These are phyloP conservation scores for Coprinopsis sp. DNA, from an alignment of 768 basidiomycete species.

Conservation along the genomic window DNA sequence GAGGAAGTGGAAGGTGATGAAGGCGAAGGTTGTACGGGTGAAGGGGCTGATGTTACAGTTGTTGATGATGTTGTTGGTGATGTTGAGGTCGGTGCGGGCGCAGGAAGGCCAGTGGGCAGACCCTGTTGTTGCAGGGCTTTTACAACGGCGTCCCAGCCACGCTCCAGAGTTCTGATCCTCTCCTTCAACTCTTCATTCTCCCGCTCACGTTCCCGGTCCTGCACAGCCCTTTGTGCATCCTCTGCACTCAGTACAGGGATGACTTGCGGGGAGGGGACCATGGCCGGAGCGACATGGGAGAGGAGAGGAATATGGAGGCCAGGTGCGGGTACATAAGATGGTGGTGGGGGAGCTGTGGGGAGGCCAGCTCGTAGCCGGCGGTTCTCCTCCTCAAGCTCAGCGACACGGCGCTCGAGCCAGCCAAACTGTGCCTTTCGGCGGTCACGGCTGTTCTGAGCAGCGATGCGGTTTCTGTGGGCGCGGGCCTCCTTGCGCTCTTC, in stretches of 20 bases:
- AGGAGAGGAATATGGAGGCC: conserved; percentile 21
- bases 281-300: conserved; percentile 10
- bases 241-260: conserved; percentile 24
- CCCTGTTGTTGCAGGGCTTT: conserved; percentile 70
- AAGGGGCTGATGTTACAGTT: conserved; percentile 17
- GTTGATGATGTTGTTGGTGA: conserved; percentile 16
- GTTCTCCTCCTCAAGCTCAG: conserved; percentile 83
- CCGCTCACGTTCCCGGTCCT: conserved; percentile 51
- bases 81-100: conserved; percentile 20
- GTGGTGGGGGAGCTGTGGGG: conserved; percentile 6
- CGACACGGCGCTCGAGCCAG: conserved; percentile 60
- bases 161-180: conserved; percentile 73
- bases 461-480: conserved; percentile 89
- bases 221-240: conserved; percentile 27
- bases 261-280: conserved; percentile 3
- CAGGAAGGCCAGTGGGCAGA: conserved; percentile 39
- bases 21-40: conserved; percentile 6
- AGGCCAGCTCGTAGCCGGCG: conserved; percentile 59
- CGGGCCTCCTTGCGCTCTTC: conserved; percentile 86
- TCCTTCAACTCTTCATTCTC: conserved; percentile 77
- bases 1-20: conserved; percentile 17
- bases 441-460: conserved; percentile 90
- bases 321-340: conserved; percentile 19
- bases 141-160: conserved; percentile 76
- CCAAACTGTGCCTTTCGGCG: conserved; percentile 80